These are phyloP conservation scores for Posidonia oceanica DNA, from an alignment of 116 monocot genomes.

Conservation along the genomic window DNA sequence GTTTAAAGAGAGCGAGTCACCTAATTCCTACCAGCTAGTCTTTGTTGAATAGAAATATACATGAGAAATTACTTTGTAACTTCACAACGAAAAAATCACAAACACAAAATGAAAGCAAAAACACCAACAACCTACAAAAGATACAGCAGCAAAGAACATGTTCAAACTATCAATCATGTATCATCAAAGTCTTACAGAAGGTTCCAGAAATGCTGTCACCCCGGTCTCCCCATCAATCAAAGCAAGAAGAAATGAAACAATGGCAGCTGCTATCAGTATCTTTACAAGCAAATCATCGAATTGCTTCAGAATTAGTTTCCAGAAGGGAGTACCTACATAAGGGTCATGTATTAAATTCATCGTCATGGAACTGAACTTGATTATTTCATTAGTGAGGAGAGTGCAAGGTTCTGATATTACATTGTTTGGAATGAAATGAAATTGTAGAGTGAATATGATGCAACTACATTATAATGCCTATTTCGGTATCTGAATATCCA, in stretches of 20 bases:
- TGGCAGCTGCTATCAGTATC: slow-evolving; percentile 97
- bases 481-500: too few relatives aligned
- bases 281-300: slow-evolving; percentile 98
- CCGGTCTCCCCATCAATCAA: slow-evolving; percentile 88
- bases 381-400: not conserved
- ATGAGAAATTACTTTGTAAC: too few relatives aligned
- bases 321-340: slow-evolving; percentile 77
- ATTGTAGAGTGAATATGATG: not conserved
- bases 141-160: too few relatives aligned
- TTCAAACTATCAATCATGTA: not conserved
- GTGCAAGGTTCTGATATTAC: not conserved
- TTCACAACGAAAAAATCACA: too few relatives aligned
- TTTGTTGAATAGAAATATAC: too few relatives aligned
- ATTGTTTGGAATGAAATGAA: not conserved
- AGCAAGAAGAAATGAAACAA: slow-evolving; percentile 89
- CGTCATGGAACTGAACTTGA: not conserved
- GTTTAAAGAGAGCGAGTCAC: too few relatives aligned
- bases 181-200: slow-evolving; percentile 55
- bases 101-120: too few relatives aligned
- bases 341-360: not conserved
- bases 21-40: too few relatives aligned
- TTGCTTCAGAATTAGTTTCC: slow-evolving; percentile 92
- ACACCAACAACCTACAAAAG: too few relatives aligned
- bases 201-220: slow-evolving; percentile 76
- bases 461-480: not conserved